Base-by-base conservation (phyloP, 2,329 filamentous ascomycete genomes). In the Arthrocladium fulminans region DNA sequence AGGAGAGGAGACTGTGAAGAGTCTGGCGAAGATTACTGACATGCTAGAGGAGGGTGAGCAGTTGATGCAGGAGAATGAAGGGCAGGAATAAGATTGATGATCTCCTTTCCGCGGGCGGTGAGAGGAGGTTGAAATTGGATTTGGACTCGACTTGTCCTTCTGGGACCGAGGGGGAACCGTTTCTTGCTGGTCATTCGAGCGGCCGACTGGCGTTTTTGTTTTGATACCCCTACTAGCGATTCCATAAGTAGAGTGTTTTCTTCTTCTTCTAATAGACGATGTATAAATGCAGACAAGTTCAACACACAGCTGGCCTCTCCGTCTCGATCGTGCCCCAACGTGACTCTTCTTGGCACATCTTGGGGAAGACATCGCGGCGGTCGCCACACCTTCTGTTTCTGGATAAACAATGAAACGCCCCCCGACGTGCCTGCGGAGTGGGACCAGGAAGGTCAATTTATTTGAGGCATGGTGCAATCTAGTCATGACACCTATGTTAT, bases 41-140 rank as follows among this genome's bases (percentile, higher is more conserved):
- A 73, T 96, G 66, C 68, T 98, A 61, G 90, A 98, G 67, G 92
- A 98, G 65, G 88, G 88, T 1, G 92, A 98, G 73, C 85, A 92
- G 66, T 71, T 95, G 56, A 84, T 94, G 77, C 80, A 80, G 22
- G 44, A 47, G 40, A 86, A 89, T 62, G 69, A n/a, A 23, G 49
- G 19, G 29, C 27, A 40, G n/a, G 35, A 50, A 22, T 45, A 19
- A 32, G 12, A 5, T 39, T 9, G 25, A 17, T 20, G 27, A 5
- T 17, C 20, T 20, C 6, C 9, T 6, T 40, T 40, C 7, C 23
- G 34, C 23, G 9, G 17, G 9, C 22, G 37, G 17, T 8, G 37
- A n/a, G n/a, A n/a, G n/a, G n/a, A n/a, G n/a, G n/a, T n/a, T n/a
- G n/a, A n/a, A n/a, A n/a, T n/a, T n/a, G n/a, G n/a, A n/a, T n/a